These are phyloP conservation scores for Solanum bulbocastanum DNA, from an alignment of 257 asterid genomes.

Conservation along the genomic window DNA sequence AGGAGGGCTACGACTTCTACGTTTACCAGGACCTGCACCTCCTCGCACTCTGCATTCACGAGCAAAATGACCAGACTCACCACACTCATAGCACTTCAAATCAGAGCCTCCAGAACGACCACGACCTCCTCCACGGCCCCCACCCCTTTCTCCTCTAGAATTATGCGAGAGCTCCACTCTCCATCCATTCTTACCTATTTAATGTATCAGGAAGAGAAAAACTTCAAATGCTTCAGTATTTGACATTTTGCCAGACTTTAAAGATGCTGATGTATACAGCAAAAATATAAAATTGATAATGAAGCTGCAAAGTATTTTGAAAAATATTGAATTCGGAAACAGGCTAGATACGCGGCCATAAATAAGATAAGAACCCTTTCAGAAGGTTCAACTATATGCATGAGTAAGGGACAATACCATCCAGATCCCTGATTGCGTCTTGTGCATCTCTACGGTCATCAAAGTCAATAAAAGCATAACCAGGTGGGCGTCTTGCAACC, in stretches of 20 bases:
- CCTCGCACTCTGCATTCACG: constrained; percentile 63
- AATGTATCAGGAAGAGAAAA: neutral
- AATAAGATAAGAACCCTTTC: neutral
- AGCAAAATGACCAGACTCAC: constrained; percentile 97
- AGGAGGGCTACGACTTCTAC: constrained; percentile 90
- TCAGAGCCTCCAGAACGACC: constrained; percentile 73
- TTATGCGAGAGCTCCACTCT: constrained; percentile 92
- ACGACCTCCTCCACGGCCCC: constrained; percentile 62
- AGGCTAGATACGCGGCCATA: neutral
- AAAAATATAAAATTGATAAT: neutral
- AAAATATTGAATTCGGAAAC: neutral
- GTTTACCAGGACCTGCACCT: constrained; percentile 71
- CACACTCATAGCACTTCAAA: constrained; percentile 87
- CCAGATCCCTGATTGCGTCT: constrained; percentile 78
- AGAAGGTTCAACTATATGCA: neutral
- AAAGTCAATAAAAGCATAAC: constrained; percentile 88
- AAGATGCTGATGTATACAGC: neutral
- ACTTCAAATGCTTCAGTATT: neutral
- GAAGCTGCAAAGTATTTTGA: neutral
- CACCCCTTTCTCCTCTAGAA: constrained; percentile 68
- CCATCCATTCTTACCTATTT: constrained; percentile 91
- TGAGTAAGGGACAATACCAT: constrained; percentile 31
- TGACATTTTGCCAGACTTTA: neutral
- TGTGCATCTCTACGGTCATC: constrained; percentile 90
- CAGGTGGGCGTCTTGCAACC: constrained; percentile 99